phyloP scores from a whole-genome alignment of 441 rosid species.

The Corymbia calophylla region DNA sequence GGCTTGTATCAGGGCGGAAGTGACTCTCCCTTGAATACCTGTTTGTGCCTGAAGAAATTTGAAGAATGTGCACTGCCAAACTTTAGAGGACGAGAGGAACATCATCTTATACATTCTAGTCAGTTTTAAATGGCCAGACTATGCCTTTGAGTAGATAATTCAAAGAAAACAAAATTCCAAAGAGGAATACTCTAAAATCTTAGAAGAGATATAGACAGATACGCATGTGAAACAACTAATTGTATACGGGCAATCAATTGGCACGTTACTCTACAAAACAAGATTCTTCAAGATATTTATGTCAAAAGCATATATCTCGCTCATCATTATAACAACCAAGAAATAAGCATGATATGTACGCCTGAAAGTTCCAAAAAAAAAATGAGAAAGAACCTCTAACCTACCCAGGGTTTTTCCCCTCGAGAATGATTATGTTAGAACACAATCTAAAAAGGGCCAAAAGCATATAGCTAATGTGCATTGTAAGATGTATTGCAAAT shows the following conservation, averaged over 20 bases:
- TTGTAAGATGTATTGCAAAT: neutral
- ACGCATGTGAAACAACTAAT: neutral
- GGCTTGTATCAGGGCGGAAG: too few species aligned
- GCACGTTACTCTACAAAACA: neutral
- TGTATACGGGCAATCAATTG: fast-evolving
- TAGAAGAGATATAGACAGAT: neutral
- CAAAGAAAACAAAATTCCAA: fast-evolving
- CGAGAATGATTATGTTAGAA: neutral
- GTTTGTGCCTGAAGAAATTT: too few species aligned
- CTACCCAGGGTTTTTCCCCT: neutral
- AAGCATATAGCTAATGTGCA: neutral
- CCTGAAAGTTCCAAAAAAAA: neutral
- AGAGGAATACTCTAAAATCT: neutral
- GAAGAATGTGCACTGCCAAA: neutral
- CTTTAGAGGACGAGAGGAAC: neutral
- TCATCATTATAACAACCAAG: neutral
- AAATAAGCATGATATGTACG: neutral
- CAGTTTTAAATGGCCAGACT: neutral
- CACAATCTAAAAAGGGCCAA: neutral
- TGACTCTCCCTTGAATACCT: too few species aligned
- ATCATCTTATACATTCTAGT: neutral
- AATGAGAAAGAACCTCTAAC: neutral
- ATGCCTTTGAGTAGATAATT: neutral
- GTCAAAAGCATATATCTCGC: neutral
- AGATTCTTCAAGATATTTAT: neutral